A percentile compares a stretch with the other conserved stretches of the same genome.
These are phyloP conservation scores for Yarrowia sp. DNA, from an alignment of 805 yeast species.

Conservation along the genomic window DNA sequence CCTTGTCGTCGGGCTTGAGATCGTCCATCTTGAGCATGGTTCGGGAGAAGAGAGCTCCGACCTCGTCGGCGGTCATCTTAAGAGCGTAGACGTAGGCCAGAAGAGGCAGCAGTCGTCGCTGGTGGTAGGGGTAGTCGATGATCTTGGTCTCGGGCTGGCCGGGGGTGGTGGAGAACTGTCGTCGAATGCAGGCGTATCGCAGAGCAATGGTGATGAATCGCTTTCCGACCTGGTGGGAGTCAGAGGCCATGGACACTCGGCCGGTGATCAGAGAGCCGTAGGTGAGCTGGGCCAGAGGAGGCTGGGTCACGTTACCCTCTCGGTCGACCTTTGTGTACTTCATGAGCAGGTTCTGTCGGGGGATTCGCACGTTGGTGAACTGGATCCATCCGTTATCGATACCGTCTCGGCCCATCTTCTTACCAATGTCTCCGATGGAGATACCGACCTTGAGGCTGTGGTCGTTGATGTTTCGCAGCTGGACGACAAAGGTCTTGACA, in stretches of 20 bases:
- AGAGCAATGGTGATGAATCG: slow-evolving; percentile 83
- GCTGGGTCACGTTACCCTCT: slow-evolving; percentile 74
- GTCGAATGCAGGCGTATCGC: slow-evolving; percentile 87
- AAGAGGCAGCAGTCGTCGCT: slow-evolving; percentile 84
- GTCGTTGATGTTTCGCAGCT: slow-evolving; percentile 71
- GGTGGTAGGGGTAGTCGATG: slow-evolving; percentile 87
- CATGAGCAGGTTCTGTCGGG: slow-evolving; percentile 81
- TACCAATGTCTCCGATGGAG: slow-evolving; percentile 88
- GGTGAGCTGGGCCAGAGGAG: slow-evolving; percentile 87
- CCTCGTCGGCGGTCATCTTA: slow-evolving; percentile 71
- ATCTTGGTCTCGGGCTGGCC: slow-evolving; percentile 69
- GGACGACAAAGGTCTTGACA: slow-evolving; percentile 90
- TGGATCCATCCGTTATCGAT: slow-evolving; percentile 98
- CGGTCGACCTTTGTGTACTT: slow-evolving; percentile 75
- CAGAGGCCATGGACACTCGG: slow-evolving; percentile 87
- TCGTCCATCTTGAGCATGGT: slow-evolving; percentile 55
- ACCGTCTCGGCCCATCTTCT: slow-evolving; percentile 95
- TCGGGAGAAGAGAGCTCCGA: slow-evolving; percentile 59
- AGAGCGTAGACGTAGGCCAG: slow-evolving; percentile 80
- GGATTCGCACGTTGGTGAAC: slow-evolving; percentile 81
- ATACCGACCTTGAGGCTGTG: slow-evolving; percentile 82
- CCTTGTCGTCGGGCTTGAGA: slow-evolving; percentile 59
- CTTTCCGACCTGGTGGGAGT: slow-evolving; percentile 80
- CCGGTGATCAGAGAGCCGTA: slow-evolving; percentile 89
- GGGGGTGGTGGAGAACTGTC: slow-evolving; percentile 71